Evolutionary conservation across 169 alveolate species (phyloP).

Genomic region (Theileria orientalis): DNA sequence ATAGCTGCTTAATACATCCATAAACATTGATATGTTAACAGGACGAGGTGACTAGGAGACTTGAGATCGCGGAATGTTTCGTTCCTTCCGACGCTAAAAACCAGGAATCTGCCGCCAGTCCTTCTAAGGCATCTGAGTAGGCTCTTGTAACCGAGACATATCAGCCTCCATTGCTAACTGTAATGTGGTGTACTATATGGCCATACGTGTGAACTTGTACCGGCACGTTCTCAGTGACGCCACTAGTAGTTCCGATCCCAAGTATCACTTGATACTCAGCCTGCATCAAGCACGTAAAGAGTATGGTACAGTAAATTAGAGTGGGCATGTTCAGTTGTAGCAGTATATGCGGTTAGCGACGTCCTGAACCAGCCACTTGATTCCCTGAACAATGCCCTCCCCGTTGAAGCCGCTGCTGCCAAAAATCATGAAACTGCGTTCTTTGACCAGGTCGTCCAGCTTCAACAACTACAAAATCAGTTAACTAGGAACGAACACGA

Average conservation of each 20-base stretch:
- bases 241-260: too few relatives aligned
- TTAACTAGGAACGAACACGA: too few relatives aligned
- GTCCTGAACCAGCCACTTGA: conserved; percentile 55
- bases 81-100: conserved; percentile 31
- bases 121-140: too few relatives aligned
- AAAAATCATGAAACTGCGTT: conserved; percentile 50
- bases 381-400: conserved; percentile 43
- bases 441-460: conserved; percentile 27
- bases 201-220: too few relatives aligned
- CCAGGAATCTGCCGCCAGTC: conserved; percentile 12
- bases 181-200: too few relatives aligned
- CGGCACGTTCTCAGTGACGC: too few relatives aligned
- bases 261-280: too few relatives aligned
- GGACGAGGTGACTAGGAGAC: conserved; percentile 45
- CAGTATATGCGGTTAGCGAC: conserved; percentile 7
- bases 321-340: not conserved
- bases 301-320: too few relatives aligned
- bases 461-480: conserved; percentile 24
- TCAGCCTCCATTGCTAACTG: too few relatives aligned
- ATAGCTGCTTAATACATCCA: conserved; percentile 41
- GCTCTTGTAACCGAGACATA: too few relatives aligned
- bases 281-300: too few relatives aligned
- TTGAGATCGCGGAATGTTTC: conserved; percentile 49
- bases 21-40: conserved; percentile 51
- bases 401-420: conserved; percentile 61